phyloP scores from a whole-genome alignment of 495 filamentous ascomycete genomes.

The Penicillium chermesinum region DNA sequence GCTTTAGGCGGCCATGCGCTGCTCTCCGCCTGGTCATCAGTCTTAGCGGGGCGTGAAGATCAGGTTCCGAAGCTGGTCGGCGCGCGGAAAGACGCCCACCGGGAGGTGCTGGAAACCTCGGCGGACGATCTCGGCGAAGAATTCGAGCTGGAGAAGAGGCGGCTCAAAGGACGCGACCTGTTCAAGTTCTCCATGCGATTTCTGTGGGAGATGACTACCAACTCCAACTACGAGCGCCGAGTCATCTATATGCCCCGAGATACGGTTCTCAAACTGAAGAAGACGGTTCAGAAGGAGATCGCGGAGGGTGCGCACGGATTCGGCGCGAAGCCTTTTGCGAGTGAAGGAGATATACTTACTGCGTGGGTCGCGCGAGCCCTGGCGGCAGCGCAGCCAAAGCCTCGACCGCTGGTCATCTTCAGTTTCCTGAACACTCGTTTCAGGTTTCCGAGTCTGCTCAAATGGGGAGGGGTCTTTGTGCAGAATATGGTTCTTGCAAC shows the following conservation, averaged over 20 bases:
- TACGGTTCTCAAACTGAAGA: constrained; percentile 1
- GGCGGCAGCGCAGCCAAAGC: constrained; percentile 3
- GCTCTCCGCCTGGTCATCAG: constrained; percentile 14
- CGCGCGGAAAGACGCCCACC: constrained; percentile 12
- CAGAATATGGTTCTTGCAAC: constrained; percentile 18
- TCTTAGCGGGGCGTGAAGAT: constrained; percentile 16
- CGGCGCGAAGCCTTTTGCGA: constrained; percentile 7
- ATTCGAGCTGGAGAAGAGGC: constrained; percentile 2
- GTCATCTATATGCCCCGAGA: constrained; percentile 8
- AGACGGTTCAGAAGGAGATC: neutral
- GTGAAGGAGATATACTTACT: constrained; percentile 14
- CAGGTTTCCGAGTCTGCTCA: constrained; percentile 7
- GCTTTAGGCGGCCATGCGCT: constrained; percentile 31
- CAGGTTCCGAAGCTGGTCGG: constrained; percentile 15
- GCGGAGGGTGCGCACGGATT: neutral
- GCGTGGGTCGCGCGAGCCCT: constrained; percentile 9
- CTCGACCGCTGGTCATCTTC: constrained; percentile 11
- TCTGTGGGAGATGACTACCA: constrained; percentile 12
- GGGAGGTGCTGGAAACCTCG: neutral
- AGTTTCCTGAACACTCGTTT: constrained; percentile 10
- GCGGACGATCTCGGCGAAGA: neutral
- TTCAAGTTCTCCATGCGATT: constrained; percentile 9
- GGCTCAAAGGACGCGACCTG: constrained; percentile 1
- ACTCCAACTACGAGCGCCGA: constrained; percentile 3
- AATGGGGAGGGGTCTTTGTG: constrained; percentile 11